Evolutionary conservation across 805 yeast species (phyloP).

Genomic region (Metschnikowia bowlesiae): DNA sequence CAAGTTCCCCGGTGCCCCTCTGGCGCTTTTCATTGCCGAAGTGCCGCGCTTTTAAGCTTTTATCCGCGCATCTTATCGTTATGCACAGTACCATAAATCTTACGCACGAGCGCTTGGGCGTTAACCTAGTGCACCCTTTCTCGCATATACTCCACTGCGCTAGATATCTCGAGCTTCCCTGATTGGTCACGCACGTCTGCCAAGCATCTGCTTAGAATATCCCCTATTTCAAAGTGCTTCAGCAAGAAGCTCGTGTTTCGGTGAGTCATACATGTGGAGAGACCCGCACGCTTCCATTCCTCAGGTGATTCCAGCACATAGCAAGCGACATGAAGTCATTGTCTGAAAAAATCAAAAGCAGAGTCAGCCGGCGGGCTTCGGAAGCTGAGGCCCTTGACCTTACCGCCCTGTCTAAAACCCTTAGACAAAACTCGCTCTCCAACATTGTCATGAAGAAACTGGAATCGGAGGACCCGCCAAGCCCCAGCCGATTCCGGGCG

Average conservation of each 20-base stretch:
- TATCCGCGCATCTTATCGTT: conserved; percentile 2
- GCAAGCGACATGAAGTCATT: conserved; percentile 8
- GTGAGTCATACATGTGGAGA: neutral
- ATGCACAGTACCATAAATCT: neutral
- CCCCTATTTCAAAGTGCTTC: no score
- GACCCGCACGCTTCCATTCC: neutral
- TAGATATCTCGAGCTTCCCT: no score
- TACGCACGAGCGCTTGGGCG: neutral
- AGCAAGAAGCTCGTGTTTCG: no score
- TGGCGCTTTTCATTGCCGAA: no score
- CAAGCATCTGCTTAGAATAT: no score
- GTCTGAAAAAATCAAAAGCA: conserved; percentile 25
- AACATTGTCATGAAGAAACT: conserved; percentile 21
- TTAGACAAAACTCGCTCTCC: conserved; percentile 20
- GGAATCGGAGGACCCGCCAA: conserved; percentile 10
- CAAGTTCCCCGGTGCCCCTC: no score
- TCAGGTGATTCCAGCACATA: neutral
- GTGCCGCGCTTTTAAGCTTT: neutral
- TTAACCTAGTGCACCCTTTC: neutral
- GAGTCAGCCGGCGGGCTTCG: conserved; percentile 25
- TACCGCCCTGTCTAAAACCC: conserved; percentile 10
- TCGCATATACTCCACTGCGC: neutral
- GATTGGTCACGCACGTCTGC: no score
- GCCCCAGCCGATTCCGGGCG: conserved; percentile 6
- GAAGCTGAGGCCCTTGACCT: conserved; percentile 22